Percentiles rank a stretch among this genome's conserved stretches.
Conservation (phyloP, 225 moss, liverwort and hornwort genomes). For the Bryoerythrophyllum caledonicum region DNA sequence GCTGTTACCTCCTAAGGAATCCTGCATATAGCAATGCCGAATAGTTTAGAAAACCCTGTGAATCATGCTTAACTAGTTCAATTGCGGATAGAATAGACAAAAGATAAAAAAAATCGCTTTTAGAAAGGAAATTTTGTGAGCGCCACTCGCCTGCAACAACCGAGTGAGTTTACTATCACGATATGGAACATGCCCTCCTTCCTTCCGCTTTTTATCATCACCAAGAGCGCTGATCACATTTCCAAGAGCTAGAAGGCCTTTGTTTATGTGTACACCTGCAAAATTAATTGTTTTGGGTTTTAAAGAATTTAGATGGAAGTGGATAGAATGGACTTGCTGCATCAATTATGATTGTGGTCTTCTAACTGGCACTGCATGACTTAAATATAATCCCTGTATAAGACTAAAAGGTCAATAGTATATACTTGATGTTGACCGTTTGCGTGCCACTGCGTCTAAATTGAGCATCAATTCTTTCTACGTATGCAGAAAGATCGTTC, state of each 20-base stretch:
- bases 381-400: background rate
- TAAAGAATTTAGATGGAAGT: background rate
- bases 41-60: constrained; percentile 14
- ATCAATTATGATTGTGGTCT: background rate
- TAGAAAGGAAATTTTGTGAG: no score
- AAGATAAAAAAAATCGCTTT: background rate
- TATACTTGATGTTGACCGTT: background rate
- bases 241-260: constrained; percentile 86
- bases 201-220: constrained; percentile 95
- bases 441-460: background rate
- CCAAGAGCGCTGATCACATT: constrained; percentile 99
- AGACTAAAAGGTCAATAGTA: background rate
- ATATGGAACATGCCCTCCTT: constrained; percentile 98
- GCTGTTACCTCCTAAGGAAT: constrained; percentile 98
- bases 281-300: background rate
- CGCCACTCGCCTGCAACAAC: constrained; percentile 69
- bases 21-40: constrained; percentile 49
- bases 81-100: background rate
- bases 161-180: constrained; percentile 99
- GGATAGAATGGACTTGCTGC: background rate
- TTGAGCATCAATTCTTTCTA: background rate
- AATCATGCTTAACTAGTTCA: background rate
- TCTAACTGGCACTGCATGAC: background rate
- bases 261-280: constrained; percentile 93
- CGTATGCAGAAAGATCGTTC: background rate